Percentiles rank a stretch among this genome's conserved stretches.
Evolutionary conservation across 2,329 filamentous ascomycete genomes (phyloP).

Genomic region (Calonectria fujianensis): DNA sequence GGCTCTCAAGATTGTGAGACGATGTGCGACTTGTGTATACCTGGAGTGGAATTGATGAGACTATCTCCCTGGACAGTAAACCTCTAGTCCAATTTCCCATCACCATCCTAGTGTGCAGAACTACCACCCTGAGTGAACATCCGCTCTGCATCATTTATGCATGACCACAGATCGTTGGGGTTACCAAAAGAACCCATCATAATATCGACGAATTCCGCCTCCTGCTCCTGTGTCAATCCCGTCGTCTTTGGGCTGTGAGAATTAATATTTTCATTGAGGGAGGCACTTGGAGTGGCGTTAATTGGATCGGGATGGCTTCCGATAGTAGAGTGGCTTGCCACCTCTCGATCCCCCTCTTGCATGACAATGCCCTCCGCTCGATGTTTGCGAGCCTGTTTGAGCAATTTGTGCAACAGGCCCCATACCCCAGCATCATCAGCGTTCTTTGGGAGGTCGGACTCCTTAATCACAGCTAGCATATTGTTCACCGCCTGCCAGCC

Average conservation of each 20-base stretch:
- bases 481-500: conserved; percentile 7
- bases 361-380: neutral
- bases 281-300: too few relatives aligned
- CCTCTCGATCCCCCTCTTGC: neutral
- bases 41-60: too few relatives aligned
- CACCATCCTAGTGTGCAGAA: too few relatives aligned
- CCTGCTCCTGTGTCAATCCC: neutral
- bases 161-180: conserved; percentile 8
- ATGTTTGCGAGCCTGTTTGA: neutral
- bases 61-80: too few relatives aligned
- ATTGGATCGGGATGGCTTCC: neutral
- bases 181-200: conserved; percentile 7
- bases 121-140: neutral
- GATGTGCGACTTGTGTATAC: too few relatives aligned
- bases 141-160: conserved; percentile 17
- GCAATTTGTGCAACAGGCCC: neutral
- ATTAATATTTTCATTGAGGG: neutral
- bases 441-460: neutral
- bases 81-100: too few relatives aligned
- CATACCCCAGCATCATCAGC: neutral
- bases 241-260: too few relatives aligned
- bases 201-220: neutral
- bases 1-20: too few relatives aligned
- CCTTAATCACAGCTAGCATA: neutral
- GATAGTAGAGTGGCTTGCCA: too few relatives aligned